Base-by-base conservation (phyloP, 441 rosid species). In the Gossypium lobatum region DNA sequence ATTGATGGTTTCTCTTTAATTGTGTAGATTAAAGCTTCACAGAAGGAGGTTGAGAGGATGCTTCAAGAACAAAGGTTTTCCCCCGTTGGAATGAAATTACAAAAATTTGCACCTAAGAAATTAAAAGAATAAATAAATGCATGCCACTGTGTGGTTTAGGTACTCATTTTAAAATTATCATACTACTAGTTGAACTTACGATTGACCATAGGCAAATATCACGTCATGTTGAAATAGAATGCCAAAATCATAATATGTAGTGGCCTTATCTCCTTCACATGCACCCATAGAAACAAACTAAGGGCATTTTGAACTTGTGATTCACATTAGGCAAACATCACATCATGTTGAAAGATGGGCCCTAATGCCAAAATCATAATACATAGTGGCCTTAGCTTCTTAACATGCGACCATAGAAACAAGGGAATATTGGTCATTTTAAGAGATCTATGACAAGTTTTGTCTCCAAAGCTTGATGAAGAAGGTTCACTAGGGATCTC, bases 11-110 rank as follows among this genome's bases (percentile, higher is more conserved):
- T 34, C 13, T 71, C 52, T 42, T 39, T 73, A 61, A 62, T 39
- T 62, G n/a, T 68, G 68, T 75, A 92, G 97, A 86, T 92, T 75
- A 89, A 88, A 80, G 78, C 90, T 72, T 81, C 90, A 75, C 90
- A 85, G 53, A 82, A 87, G 82, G 96, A 94, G 72, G 81, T 87
- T 53, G 93, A 92, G 75, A 83, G 50, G 80, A 82, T 85, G 86
- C 85, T 88, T 81, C 83, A 85, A 80, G 97, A 90, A 71, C 91
- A 87, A 77, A 91, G 97, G 97, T 93, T 5, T 23, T 68, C 68
- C 67, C 37, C 34, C 18, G 14, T 55, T 73, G 25, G 46, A 63
- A 25, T 18, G 64, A 64, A 63, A 74, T 21, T 45, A 53, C 63
- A 45, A 72, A 70, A 31, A 20, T 55, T 4, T 17, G 20, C 63